A percentile compares a stretch with the other conserved stretches of the same genome.
Evolutionary conservation across 495 filamentous ascomycete genomes (phyloP).

Genomic region (Aspergillus homomorphus): DNA sequence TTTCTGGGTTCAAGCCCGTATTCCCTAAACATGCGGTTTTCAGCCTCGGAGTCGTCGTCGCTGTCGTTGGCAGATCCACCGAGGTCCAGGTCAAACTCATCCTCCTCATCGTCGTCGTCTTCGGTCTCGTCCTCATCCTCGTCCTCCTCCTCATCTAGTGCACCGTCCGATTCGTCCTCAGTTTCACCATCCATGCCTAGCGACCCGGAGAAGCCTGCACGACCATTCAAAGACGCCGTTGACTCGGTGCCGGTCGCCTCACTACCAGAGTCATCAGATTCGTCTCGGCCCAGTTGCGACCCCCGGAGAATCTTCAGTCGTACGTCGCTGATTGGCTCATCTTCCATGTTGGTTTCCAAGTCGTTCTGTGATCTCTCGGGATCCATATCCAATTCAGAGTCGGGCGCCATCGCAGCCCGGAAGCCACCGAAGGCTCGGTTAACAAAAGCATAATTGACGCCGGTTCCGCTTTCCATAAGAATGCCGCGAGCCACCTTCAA

Average conservation of each 20-base stretch:
- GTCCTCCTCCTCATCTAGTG: slow-evolving; percentile 16
- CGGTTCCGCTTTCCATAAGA: slow-evolving; percentile 57
- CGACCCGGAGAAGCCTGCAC: slow-evolving; percentile 2
- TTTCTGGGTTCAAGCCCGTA: slow-evolving; percentile 32
- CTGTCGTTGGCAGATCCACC: slow-evolving; percentile 27
- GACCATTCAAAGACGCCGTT: neutral
- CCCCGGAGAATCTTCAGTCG: slow-evolving; percentile 21
- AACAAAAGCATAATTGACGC: slow-evolving; percentile 55
- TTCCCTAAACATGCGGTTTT: slow-evolving; percentile 22
- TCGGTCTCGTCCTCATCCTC: slow-evolving; percentile 15
- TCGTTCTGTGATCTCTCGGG: slow-evolving; percentile 44
- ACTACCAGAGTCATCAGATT: neutral
- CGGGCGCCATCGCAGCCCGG: slow-evolving; percentile 35
- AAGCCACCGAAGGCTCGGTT: slow-evolving; percentile 63
- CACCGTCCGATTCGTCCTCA: slow-evolving; percentile 19
- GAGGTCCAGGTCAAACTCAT: slow-evolving; percentile 29
- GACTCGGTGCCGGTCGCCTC: slow-evolving; percentile 7
- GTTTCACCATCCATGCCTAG: slow-evolving; percentile 5
- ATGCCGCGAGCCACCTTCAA: slow-evolving; percentile 59
- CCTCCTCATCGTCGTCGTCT: slow-evolving; percentile 21
- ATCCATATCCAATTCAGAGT: slow-evolving; percentile 35
- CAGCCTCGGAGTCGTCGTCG: slow-evolving; percentile 31
- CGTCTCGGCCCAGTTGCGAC: neutral
- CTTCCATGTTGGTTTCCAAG: slow-evolving; percentile 40
- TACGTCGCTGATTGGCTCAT: slow-evolving; percentile 37